Evolutionary conservation across 371 early-diverging fungal genomes (phyloP).

Genomic region (Saksenaea vasiformis): DNA sequence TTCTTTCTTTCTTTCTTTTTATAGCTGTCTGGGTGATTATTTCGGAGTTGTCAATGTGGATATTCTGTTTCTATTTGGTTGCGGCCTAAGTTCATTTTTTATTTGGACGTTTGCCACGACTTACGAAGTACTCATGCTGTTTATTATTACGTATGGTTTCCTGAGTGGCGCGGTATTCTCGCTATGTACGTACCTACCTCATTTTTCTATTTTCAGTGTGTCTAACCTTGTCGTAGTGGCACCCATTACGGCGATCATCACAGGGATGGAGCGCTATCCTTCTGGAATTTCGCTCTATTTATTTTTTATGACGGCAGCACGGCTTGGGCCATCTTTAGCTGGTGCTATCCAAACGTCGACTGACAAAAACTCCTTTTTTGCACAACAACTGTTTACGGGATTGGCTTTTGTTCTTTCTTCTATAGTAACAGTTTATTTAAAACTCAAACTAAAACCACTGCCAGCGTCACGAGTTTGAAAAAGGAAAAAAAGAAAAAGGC

Average conservation of each 20-base stretch:
- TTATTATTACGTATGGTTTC: conserved; percentile 62
- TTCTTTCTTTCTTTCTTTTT: background rate
- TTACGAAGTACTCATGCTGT: conserved; percentile 46
- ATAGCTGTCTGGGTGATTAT: conserved; percentile 38
- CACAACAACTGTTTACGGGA: conserved; percentile 18
- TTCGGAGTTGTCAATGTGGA: conserved; percentile 64
- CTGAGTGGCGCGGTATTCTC: conserved; percentile 56
- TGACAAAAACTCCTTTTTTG: conserved; percentile 13
- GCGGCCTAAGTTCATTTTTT: conserved; percentile 52
- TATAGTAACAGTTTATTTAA: conserved; percentile 21
- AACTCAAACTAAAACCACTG: conserved; percentile 22
- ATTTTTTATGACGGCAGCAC: conserved; percentile 18
- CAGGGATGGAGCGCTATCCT: conserved; percentile 18
- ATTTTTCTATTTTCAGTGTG: background rate
- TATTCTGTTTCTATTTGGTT: conserved; percentile 42
- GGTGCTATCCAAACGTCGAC: conserved; percentile 20
- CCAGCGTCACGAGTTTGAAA: conserved; percentile 14
- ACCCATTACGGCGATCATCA: conserved; percentile 19
- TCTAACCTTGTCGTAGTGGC: conserved; percentile 11
- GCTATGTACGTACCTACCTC: conserved; percentile 23
- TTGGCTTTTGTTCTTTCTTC: conserved; percentile 11
- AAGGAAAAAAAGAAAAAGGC: background rate
- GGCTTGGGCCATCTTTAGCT: conserved; percentile 18
- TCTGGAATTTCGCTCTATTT: conserved; percentile 18
- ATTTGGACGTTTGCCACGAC: conserved; percentile 63